Evolutionary conservation across 768 basidiomycete genomes (phyloP).

Genomic region (Cystobasidium ongulense): DNA sequence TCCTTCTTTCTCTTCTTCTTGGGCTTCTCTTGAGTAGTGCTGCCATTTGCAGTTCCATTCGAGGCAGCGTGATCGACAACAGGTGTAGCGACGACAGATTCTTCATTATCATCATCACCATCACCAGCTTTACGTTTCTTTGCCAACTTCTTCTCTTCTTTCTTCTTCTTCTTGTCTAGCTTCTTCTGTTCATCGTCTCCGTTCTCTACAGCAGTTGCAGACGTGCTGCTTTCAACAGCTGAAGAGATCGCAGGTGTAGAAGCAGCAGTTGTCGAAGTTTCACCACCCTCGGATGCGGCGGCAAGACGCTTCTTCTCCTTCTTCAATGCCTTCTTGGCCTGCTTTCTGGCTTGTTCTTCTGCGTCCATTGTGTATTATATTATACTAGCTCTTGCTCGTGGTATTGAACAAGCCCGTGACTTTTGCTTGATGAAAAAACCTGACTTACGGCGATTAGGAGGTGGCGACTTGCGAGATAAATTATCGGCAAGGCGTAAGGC

Average conservation of each 20-base stretch:
- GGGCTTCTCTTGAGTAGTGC: neutral
- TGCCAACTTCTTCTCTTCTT: neutral
- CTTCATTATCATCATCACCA: neutral
- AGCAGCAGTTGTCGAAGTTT: neutral
- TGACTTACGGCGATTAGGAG: neutral
- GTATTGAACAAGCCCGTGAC: neutral
- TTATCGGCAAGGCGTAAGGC: too few relatives aligned
- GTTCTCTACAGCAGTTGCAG: neutral
- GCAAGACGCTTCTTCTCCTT: slow-evolving; percentile 9
- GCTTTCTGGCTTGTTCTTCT: neutral
- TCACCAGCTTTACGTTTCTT: slow-evolving; percentile 13
- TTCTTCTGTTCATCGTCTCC: slow-evolving; percentile 1
- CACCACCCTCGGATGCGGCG: neutral
- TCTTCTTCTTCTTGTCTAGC: slow-evolving; percentile 15
- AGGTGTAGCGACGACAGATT: neutral
- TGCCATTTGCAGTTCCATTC: slow-evolving; percentile 1
- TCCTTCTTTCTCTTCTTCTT: slow-evolving; percentile 31
- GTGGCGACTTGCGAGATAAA: too few relatives aligned
- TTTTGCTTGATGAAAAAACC: neutral
- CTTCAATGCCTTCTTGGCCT: slow-evolving; percentile 10
- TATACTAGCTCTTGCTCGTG: neutral
- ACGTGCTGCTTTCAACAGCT: too few relatives aligned
- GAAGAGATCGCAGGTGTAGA: neutral
- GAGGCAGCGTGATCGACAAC: neutral
- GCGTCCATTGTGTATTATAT: neutral